Evolutionary conservation across 2,329 filamentous ascomycete genomes (phyloP).

Genomic region (Aspergillus tubingensis): DNA sequence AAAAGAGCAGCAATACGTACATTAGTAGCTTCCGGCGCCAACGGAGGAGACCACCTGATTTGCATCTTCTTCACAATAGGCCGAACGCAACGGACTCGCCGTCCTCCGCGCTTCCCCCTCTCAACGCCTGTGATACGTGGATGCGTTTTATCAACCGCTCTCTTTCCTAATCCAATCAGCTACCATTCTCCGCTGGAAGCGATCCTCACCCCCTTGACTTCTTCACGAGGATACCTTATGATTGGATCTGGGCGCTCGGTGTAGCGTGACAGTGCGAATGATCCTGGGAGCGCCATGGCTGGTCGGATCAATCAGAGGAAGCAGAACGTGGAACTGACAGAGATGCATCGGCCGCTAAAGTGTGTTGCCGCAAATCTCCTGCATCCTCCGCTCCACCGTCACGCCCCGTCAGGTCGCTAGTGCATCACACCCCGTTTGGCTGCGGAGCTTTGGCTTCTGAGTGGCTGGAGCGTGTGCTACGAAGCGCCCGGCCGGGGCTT

Average conservation of each 20-base stretch:
- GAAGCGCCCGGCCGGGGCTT: constrained; percentile 19
- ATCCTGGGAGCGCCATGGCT: background rate
- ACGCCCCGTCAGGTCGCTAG: constrained; percentile 18
- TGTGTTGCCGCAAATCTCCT: constrained; percentile 24
- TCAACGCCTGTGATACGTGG: constrained; percentile 12
- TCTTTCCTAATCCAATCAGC: constrained; percentile 16
- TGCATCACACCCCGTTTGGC: constrained; percentile 10
- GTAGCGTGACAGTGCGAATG: background rate
- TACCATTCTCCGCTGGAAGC: background rate
- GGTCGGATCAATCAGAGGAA: constrained; percentile 17
- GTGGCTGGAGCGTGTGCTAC: background rate
- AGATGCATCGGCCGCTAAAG: constrained; percentile 22
- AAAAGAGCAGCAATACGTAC: constrained; percentile 16
- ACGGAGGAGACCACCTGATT: constrained; percentile 18
- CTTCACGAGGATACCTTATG: constrained; percentile 17
- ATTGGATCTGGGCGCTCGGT: constrained; percentile 14
- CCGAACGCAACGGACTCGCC: background rate
- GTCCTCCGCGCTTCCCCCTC: constrained; percentile 7
- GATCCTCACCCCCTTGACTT: constrained; percentile 16
- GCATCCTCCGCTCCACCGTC: constrained; percentile 21
- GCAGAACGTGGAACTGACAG: constrained; percentile 8
- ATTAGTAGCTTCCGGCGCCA: constrained; percentile 16
- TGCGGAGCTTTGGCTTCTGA: constrained; percentile 9
- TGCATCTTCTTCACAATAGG: background rate
- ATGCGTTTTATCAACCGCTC: constrained; percentile 14